Conservation (phyloP, 2,329 filamentous ascomycete genomes). For the Talaromyces islandicus region DNA sequence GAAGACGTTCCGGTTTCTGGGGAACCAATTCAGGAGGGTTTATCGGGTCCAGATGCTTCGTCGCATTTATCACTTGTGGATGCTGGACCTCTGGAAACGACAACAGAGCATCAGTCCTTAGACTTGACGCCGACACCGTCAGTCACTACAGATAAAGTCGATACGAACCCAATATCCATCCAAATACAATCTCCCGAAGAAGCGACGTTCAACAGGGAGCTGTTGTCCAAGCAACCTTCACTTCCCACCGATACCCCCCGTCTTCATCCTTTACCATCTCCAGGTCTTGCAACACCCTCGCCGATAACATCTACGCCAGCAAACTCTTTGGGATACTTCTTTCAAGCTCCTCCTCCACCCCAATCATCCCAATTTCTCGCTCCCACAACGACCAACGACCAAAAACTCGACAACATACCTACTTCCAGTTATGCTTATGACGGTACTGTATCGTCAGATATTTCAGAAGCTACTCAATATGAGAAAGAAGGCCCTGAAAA, state of each 20-base stretch:
- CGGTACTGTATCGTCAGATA: neutral
- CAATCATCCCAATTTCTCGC: neutral
- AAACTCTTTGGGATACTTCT: constrained; percentile 6
- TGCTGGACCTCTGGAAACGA: neutral
- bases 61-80: neutral
- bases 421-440: neutral
- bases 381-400: neutral
- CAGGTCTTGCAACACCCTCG: constrained; percentile 34
- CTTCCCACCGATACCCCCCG: constrained; percentile 30
- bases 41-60: neutral
- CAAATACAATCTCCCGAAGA: neutral
- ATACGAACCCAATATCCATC: neutral
- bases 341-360: neutral
- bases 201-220: neutral
- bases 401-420: neutral
- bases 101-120: neutral
- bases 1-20: neutral
- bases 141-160: neutral
- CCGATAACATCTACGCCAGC: constrained; percentile 26
- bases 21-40: neutral
- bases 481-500: neutral
- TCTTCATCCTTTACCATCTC: constrained; percentile 33
- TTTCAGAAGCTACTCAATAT: neutral
- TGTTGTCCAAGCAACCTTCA: neutral
- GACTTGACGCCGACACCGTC: neutral